Conservation (phyloP, 2,329 filamentous ascomycete species). For the Paecilomyces fulvus region DNA sequence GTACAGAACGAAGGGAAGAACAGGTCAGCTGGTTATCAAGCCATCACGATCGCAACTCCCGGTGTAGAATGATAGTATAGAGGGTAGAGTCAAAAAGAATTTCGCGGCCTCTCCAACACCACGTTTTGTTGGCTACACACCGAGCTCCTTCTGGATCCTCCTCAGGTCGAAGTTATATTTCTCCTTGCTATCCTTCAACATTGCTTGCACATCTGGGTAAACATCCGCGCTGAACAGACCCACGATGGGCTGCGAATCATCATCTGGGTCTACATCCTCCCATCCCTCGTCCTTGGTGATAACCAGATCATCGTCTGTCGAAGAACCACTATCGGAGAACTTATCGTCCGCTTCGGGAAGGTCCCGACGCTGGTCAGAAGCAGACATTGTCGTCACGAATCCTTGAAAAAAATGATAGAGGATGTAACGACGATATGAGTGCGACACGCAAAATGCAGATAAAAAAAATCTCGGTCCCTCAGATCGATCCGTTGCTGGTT, state of each 20-base stretch:
- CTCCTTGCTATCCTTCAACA: constrained; percentile 62
- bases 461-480: neutral
- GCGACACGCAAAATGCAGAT: neutral
- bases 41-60: neutral
- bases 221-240: constrained; percentile 60
- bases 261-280: constrained; percentile 55
- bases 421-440: neutral
- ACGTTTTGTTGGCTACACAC: constrained; percentile 27
- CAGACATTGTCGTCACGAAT: constrained; percentile 3
- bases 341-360: constrained; percentile 5
- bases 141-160: constrained; percentile 45
- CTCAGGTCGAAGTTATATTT: constrained; percentile 60
- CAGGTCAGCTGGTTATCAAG: constrained; percentile 6
- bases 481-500: neutral
- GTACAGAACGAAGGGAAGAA: constrained; percentile 11
- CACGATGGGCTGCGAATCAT: constrained; percentile 54
- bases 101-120: constrained; percentile 3
- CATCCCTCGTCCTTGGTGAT: constrained; percentile 45
- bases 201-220: constrained; percentile 55
- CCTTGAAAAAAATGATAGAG: neutral
- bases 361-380: constrained; percentile 1
- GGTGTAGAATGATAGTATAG: constrained; percentile 12
- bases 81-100: constrained; percentile 5
- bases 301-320: constrained; percentile 32
- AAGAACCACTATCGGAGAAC: constrained; percentile 13